Evolutionary conservation across 2,329 filamentous ascomycete genomes (phyloP), one percentile per base, ranked within the genome.

Genomic region (Lasiodiplodia theobromae): DNA sequence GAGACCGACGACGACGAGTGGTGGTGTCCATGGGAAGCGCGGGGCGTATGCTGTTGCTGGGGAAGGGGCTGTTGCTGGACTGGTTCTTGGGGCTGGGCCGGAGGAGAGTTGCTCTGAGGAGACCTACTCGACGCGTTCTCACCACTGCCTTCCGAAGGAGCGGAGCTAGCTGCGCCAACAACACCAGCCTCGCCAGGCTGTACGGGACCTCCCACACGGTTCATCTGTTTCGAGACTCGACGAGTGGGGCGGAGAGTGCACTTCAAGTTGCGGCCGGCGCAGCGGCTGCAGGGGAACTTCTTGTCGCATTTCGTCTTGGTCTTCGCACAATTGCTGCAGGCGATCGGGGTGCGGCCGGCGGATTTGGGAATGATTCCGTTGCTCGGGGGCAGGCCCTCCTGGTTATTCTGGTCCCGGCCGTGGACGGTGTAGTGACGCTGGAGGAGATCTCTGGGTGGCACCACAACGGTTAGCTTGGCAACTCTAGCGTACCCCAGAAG

Each of bases 291-390:
- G n/a, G 84, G 84, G 68, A 85, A 85, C 75, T 85, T 85, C 76
- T 85, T 85, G 71, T 86, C 84, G 70, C 84, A 86, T 70, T 85
- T 86, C 14, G 84, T 86, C 77, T 86, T 86, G 3, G 83, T 85
- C 74, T 85, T 85, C 11, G 84, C 83, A 71, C 84, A 86, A 69
- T 85, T 85, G 73, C 81, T 84, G 76, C 84, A 86, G 31, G 84
- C 84, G 70, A 85, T 86, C 12, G 84, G 83, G 44, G 83, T 86
- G 69, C 84, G 77, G 18, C 83, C 83, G 16, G 84, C 83, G 2
- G 83, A 84, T 71, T 85, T 86, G 21, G 83, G 83, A 63, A 85
- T 84, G 76, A 85, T 85, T 37, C 83, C 83, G 74, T 81, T 80
- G 67, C 80, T 81, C 3, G 82, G 81, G 38, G 82, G 81, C 44